These are phyloP conservation scores for Diplosphaera chodatii DNA, from an alignment of 139 green algal genomes.

Conservation along the genomic window DNA sequence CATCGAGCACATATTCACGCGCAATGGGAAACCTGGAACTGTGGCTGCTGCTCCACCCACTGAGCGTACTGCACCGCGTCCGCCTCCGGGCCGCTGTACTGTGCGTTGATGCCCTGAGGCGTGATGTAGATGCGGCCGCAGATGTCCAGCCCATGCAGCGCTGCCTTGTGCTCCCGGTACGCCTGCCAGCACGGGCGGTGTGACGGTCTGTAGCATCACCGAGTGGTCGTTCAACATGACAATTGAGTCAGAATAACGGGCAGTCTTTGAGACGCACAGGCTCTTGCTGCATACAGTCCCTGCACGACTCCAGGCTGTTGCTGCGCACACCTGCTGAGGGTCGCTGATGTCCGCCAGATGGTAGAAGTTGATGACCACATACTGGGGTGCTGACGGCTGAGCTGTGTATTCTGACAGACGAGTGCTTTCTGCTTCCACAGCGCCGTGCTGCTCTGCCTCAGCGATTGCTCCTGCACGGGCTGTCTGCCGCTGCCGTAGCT, in stretches of 20 bases:
- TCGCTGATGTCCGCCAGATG: constrained; percentile 76
- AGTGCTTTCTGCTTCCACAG: not conserved
- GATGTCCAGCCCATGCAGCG: constrained; percentile 51
- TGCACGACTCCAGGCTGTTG: no score
- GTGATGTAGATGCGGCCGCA: constrained; percentile 93
- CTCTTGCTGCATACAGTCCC: no score
- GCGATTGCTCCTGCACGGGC: not conserved
- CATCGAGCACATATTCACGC: no score
- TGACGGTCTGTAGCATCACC: no score
- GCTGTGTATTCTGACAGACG: no score
- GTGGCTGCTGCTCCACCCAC: constrained; percentile 58
- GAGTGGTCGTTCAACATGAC: no score
- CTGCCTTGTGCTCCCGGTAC: constrained; percentile 29
- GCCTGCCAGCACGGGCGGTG: no score
- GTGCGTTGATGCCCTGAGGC: constrained; percentile 92
- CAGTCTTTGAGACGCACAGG: no score
- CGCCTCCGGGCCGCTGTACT: constrained; percentile 62
- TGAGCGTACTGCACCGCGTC: constrained; percentile 65
- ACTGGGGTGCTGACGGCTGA: constrained; percentile 7
- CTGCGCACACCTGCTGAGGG: constrained; percentile 49
- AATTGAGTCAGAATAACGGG: no score
- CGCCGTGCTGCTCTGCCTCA: not conserved
- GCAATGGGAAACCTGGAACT: no score
- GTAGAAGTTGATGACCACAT: constrained; percentile 91
- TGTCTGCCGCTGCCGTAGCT: not conserved